Base-by-base conservation (phyloP, 768 basidiomycete genomes). In the Kwoniella newhampshirensis region DNA sequence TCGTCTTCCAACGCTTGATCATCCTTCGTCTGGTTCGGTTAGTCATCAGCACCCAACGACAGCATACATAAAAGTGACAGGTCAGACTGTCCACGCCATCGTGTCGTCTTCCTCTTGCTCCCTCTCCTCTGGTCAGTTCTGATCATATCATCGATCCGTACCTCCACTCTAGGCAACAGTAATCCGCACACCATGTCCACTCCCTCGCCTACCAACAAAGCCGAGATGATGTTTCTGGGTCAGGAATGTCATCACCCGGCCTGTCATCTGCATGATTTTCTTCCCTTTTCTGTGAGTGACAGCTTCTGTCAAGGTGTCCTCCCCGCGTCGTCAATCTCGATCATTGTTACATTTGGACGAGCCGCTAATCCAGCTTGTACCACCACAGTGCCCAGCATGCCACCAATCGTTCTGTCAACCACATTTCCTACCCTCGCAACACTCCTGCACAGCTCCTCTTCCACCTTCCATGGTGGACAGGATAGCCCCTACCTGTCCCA, bases 161-260 rank as follows among this genome's bases (percentile, higher is more conserved):
- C 26, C 32, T 11, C 32, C 1, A 7, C 12, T 5, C 15, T 6
- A 40, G 32, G 13, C 7, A 32, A 6, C 32, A 32, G 13, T 32
- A 6, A 32, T 54, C 48, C 54, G 54, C 32, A 46, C n/a, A 60
- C 32, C 36, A 61, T 54, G 47, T 41, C 53, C 13, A 18, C 40
- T n/a, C 11, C 54, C 12, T 48, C 54, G 23, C 56, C 56, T 17
- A 23, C 56, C 44, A 25, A 55, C 27, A 37, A 47, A 12, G 49
- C 64, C 17, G 74, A 77, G 54, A 59, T 75, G 59, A 66, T 77
- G 54, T 76, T 76, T 53, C 56, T 76, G 25, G 75, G 75, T 9
- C 59, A 60, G 47, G 66, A 68, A 55, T 76, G 75, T 53, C 54
- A 70, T 52, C 75, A 76, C 48, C 60, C 67, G 13, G 64, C 71